A percentile compares a stretch with the other conserved stretches of the same genome.
These are phyloP conservation scores for Psidium guajava DNA, from an alignment of 345 rosid genomes.

Conservation along the genomic window DNA sequence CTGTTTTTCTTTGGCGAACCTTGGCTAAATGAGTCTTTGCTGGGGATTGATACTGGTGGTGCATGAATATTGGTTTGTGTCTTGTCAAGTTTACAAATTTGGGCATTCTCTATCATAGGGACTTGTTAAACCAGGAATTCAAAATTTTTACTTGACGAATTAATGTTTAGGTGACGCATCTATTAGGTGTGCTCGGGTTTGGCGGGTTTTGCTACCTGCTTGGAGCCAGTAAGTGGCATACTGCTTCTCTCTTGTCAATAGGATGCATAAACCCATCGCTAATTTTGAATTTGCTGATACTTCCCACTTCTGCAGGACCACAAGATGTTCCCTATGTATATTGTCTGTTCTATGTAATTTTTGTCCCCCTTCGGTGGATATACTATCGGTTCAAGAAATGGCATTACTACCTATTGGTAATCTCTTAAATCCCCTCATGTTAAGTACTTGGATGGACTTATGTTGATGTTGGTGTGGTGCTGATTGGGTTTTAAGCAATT, in stretches of 20 bases:
- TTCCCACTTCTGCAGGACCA: conserved; percentile 49
- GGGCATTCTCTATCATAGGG: not conserved
- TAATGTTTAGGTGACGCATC: conserved; percentile 63
- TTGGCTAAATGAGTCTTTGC: not conserved
- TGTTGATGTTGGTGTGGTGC: not conserved
- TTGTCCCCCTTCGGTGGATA: conserved; percentile 97
- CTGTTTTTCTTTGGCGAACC: not conserved
- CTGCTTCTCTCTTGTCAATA: not conserved
- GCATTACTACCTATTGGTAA: conserved; percentile 98
- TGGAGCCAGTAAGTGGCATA: conserved; percentile 70
- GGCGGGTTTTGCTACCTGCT: conserved; percentile 88
- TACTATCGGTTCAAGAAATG: conserved; percentile 93
- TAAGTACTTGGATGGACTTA: not conserved
- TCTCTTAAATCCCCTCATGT: not conserved
- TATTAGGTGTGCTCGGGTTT: conserved; percentile 83
- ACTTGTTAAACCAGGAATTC: not conserved
- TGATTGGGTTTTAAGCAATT: not conserved
- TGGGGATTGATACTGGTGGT: not conserved
- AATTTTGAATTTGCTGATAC: not conserved
- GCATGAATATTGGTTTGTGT: not conserved
- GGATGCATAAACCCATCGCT: not conserved
- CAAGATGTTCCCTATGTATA: conserved; percentile 79
- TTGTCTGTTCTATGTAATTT: conserved; percentile 64
- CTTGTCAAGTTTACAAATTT: not conserved
- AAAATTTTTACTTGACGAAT: not conserved